phyloP scores from a whole-genome alignment of 495 filamentous ascomycete genomes.

The Tuber melanosporum region DNA sequence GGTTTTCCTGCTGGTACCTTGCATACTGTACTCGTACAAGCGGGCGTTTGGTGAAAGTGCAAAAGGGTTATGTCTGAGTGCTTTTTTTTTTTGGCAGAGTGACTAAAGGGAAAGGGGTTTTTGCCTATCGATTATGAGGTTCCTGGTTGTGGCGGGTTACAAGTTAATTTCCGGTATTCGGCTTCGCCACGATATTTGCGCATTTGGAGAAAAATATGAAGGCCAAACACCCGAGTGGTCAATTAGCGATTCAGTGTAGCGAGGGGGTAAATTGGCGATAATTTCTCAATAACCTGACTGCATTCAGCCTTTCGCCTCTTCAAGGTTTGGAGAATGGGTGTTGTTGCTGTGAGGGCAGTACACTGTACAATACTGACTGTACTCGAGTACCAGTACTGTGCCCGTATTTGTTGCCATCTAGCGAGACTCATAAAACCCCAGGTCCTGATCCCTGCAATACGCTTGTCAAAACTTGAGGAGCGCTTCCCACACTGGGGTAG shows the following conservation, averaged over 20 bases:
- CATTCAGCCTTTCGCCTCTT: background rate
- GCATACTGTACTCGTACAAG: background rate
- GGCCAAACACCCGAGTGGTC: background rate
- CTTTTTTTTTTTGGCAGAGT: background rate
- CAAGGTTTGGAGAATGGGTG: background rate
- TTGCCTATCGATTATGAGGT: background rate
- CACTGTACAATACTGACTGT: background rate
- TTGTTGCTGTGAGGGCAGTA: background rate
- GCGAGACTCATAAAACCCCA: background rate
- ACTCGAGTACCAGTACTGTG: too few species aligned
- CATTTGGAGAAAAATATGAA: background rate
- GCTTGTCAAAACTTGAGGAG: background rate
- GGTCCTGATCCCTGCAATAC: background rate
- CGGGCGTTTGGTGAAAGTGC: background rate
- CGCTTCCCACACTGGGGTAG: background rate
- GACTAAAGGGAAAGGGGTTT: background rate
- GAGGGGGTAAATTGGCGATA: background rate
- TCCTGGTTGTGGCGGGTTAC: background rate
- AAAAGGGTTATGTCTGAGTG: background rate
- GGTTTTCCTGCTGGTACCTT: background rate
- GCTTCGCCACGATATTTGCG: background rate
- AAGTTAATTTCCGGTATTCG: background rate
- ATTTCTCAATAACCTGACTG: background rate
- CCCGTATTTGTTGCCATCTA: background rate
- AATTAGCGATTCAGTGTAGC: background rate